A percentile compares a stretch with the other conserved stretches of the same genome.
These are phyloP conservation scores for Linaria vulgaris DNA, from an alignment of 257 asterid species.

Conservation along the genomic window DNA sequence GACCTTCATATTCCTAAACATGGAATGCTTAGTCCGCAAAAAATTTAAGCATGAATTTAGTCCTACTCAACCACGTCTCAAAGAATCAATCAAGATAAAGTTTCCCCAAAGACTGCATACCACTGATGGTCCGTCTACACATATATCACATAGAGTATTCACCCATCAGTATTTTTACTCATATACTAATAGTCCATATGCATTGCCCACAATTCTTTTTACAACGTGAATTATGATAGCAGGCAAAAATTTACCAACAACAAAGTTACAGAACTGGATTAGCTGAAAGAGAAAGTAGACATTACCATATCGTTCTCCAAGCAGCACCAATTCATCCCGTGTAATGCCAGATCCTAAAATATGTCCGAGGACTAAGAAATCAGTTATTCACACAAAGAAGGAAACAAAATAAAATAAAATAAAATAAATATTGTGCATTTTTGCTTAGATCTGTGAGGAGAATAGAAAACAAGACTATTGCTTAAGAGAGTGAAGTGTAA, in stretches of 20 bases:
- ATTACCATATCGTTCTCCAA: slow-evolving; percentile 87
- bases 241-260: background rate
- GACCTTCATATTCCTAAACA: background rate
- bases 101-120: background rate
- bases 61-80: slow-evolving; percentile 2
- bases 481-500: background rate
- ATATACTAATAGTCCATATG: no score
- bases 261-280: background rate
- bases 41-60: slow-evolving; percentile 12
- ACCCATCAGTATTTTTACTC: background rate
- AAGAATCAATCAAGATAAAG: slow-evolving; percentile 8
- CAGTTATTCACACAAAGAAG: slow-evolving; percentile 20
- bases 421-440: background rate
- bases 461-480: slow-evolving; percentile 10
- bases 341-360: slow-evolving; percentile 75
- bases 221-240: slow-evolving; percentile 16
- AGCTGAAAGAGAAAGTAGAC: slow-evolving; percentile 6
- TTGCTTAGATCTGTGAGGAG: background rate
- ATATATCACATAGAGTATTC: background rate
- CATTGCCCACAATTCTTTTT: slow-evolving; percentile 4
- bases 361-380: slow-evolving; percentile 10
- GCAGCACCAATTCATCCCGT: slow-evolving; percentile 71
- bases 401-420: slow-evolving; percentile 9
- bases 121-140: background rate
- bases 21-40: background rate